Evolutionary conservation across 1,139 yeast genomes (phyloP).

Genomic region (Martiniozyma asiatica): DNA sequence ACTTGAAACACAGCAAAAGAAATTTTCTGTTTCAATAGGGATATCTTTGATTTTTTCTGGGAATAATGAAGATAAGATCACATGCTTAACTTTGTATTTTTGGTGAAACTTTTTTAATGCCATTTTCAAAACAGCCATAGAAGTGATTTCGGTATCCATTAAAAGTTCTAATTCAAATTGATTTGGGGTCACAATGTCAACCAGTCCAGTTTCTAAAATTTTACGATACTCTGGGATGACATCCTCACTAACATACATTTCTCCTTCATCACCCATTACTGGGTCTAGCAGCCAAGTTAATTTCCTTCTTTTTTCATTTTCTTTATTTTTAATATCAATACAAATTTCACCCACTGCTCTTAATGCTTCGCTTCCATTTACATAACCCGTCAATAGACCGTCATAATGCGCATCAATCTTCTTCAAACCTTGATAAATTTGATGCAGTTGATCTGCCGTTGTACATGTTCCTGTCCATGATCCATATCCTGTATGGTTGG

Average conservation of each 20-base stretch:
- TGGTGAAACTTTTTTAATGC: slow-evolving; percentile 41
- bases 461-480: slow-evolving; percentile 33
- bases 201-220: slow-evolving; percentile 38
- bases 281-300: slow-evolving; percentile 70
- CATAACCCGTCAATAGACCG: slow-evolving; percentile 62
- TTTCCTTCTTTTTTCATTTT: slow-evolving; percentile 7
- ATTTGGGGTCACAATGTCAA: slow-evolving; percentile 76
- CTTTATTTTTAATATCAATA: slow-evolving; percentile 16
- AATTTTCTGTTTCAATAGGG: slow-evolving; percentile 18
- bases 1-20: slow-evolving; percentile 48
- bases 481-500: slow-evolving; percentile 81
- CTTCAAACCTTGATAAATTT: slow-evolving; percentile 35
- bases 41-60: slow-evolving; percentile 13
- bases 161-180: slow-evolving; percentile 80
- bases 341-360: slow-evolving; percentile 34
- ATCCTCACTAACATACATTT: slow-evolving; percentile 60
- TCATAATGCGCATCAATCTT: slow-evolving; percentile 36
- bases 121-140: slow-evolving; percentile 27
- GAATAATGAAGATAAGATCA: slow-evolving; percentile 56
- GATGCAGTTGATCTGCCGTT: slow-evolving; percentile 28
- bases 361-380: slow-evolving; percentile 47
- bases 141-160: slow-evolving; percentile 38
- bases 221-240: slow-evolving; percentile 55
- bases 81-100: slow-evolving; percentile 40
- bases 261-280: slow-evolving; percentile 88